Evolutionary conservation across 306 rosid genomes (phyloP), one percentile per base, ranked within the genome.

Genomic region (Gillenia trifoliata): DNA sequence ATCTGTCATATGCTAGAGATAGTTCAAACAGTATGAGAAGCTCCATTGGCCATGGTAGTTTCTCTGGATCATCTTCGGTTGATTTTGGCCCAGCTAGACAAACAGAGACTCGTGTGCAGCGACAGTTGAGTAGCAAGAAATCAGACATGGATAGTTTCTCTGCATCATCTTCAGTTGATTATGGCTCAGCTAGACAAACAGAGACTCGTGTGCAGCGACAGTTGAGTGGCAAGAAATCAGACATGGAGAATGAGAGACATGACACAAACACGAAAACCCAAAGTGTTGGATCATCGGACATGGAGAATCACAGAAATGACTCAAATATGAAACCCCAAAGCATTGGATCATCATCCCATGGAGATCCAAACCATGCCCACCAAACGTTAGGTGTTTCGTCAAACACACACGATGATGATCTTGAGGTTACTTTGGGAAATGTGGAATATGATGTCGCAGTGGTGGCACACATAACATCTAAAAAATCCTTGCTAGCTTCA

Each of bases 121-220:
- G 92, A 57, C 97, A 88, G 79, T 81, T 85, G 34, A 89, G 92
- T 70, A 70, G 82, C 75, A 81, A 79, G 84, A 89, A 81, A 78
- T 78, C 73, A 28, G 90, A 72, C 94, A 82, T 59, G 79, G 91
- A 45, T 73, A 91, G 85, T 81, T 87, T 83, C 78, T 91, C 97
- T 47, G 84, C 92, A 69, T 89, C 94, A 54, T 89, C 97, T 23
- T 91, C 97, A 16, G 72, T 82, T 83, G 97, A 91, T 83, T 87
- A 84, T 43, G 80, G 87, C 77, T 83, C 88, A 60, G 72, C 83
- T 62, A 81, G 92, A 73, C 91, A 81, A 70, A 78, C 82, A 0
- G 97, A 89, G 47, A 80, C 60, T 43, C 86, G 81, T 70, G 83
- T 83, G 59, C 94, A 81, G 71, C 80, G 92, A 60, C 97, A 87